These are phyloP conservation scores for Pulveroboletus ravenelii DNA, from an alignment of 768 basidiomycete genomes.

Conservation along the genomic window DNA sequence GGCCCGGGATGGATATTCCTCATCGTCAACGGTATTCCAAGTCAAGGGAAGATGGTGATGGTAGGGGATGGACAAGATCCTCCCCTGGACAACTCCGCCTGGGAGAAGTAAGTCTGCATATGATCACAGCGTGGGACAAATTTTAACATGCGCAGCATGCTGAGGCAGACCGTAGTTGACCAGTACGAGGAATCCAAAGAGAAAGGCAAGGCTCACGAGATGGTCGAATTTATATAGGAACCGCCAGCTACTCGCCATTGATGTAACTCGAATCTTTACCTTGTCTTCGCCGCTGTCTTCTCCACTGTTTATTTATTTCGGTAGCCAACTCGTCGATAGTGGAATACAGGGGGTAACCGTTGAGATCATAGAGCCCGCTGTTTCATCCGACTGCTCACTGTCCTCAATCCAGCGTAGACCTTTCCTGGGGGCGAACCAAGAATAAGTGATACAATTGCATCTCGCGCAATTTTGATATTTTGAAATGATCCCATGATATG, in stretches of 20 bases:
- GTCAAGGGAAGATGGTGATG: slow-evolving; percentile 58
- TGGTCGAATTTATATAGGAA: slow-evolving; percentile 8
- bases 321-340: slow-evolving; percentile 7
- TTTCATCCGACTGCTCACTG: slow-evolving; percentile 88
- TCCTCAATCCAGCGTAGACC: slow-evolving; percentile 86
- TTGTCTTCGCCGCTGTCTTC: background rate
- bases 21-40: slow-evolving; percentile 63
- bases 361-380: slow-evolving; percentile 71
- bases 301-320: slow-evolving; percentile 1
- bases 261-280: background rate
- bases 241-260: background rate
- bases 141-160: slow-evolving; percentile 35
- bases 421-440: slow-evolving; percentile 94
- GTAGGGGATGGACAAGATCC: slow-evolving; percentile 64
- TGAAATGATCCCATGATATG: slow-evolving; percentile 98
- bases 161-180: slow-evolving; percentile 44
- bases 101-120: slow-evolving; percentile 48
- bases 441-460: slow-evolving; percentile 93
- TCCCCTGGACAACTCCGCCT: slow-evolving; percentile 49
- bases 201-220: slow-evolving; percentile 20
- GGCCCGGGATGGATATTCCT: slow-evolving; percentile 76
- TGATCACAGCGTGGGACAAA: background rate
- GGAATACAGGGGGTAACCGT: slow-evolving; percentile 3
- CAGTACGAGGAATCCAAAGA: slow-evolving; percentile 43
- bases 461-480: slow-evolving; percentile 96